A percentile compares a stretch with the other conserved stretches of the same genome.
Conservation (phyloP, 768 basidiomycete genomes). For the Lactarius hatsudake region DNA sequence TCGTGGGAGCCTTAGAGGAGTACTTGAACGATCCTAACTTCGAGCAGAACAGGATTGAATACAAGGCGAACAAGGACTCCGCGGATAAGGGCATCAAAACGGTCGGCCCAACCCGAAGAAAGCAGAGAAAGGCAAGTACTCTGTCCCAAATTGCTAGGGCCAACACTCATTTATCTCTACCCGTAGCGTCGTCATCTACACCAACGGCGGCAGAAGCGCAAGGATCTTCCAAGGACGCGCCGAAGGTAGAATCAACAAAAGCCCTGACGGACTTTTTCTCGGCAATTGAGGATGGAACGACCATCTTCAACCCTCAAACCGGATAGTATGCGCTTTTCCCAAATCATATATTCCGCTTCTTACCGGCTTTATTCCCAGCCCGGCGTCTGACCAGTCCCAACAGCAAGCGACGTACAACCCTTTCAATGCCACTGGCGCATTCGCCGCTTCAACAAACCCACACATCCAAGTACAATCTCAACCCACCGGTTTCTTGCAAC, state of each 20-base stretch:
- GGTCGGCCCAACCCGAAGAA: slow-evolving; percentile 28
- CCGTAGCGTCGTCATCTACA: slow-evolving; percentile 29
- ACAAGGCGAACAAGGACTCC: slow-evolving; percentile 74
- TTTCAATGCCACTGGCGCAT: slow-evolving; percentile 62
- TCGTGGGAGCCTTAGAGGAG: slow-evolving; percentile 92
- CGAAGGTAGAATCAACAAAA: slow-evolving; percentile 42
- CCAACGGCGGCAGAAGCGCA: slow-evolving; percentile 32
- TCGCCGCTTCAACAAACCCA: slow-evolving; percentile 49
- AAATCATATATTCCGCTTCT: not conserved
- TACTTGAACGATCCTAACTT: slow-evolving; percentile 97
- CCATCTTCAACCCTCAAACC: slow-evolving; percentile 65
- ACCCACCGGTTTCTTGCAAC: slow-evolving; percentile 51
- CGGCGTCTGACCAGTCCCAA: slow-evolving; percentile 49
- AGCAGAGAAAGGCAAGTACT: slow-evolving; percentile 35
- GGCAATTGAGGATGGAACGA: slow-evolving; percentile 76
- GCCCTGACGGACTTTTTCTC: slow-evolving; percentile 81
- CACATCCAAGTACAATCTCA: slow-evolving; percentile 36
- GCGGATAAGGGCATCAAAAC: slow-evolving; percentile 44
- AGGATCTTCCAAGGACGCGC: slow-evolving; percentile 30
- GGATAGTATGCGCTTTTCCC: slow-evolving; percentile 44
- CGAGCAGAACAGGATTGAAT: slow-evolving; percentile 91
- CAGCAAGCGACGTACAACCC: slow-evolving; percentile 70
- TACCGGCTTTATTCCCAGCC: slow-evolving; percentile 36
- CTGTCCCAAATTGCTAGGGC: not conserved
- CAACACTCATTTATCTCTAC: not conserved